Evolutionary conservation across 768 basidiomycete species (phyloP).

Genomic region (Auriscalpium vulgare): DNA sequence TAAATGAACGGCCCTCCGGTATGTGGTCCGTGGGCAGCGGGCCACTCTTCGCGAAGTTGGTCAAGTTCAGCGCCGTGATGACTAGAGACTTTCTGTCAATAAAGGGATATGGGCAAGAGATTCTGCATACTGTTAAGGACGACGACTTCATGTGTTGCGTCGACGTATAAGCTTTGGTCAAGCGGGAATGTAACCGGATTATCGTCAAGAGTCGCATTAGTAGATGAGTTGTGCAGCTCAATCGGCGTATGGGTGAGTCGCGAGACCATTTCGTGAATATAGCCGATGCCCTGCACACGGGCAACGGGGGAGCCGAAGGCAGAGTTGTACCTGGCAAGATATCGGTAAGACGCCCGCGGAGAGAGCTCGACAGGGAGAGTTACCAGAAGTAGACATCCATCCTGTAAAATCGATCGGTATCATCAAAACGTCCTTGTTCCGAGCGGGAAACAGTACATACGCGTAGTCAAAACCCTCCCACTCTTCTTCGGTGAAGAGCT

Average conservation of each 20-base stretch:
- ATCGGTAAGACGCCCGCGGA: not conserved
- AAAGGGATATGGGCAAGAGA: not conserved
- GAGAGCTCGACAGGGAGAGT: not conserved
- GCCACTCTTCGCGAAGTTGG: slow-evolving; percentile 61
- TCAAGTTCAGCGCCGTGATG: slow-evolving; percentile 79
- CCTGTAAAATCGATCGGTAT: slow-evolving; percentile 24
- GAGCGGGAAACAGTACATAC: slow-evolving; percentile 25
- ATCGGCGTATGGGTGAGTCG: slow-evolving; percentile 76
- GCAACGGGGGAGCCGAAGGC: slow-evolving; percentile 80
- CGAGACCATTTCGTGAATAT: slow-evolving; percentile 75
- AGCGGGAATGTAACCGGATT: slow-evolving; percentile 64
- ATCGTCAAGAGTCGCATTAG: slow-evolving; percentile 75
- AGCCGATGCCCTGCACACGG: slow-evolving; percentile 71
- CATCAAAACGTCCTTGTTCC: slow-evolving; percentile 42
- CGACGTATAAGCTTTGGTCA: slow-evolving; percentile 68
- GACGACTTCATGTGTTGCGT: slow-evolving; percentile 90
- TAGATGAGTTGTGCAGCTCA: slow-evolving; percentile 65
- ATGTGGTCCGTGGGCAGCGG: slow-evolving; percentile 74
- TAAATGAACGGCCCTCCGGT: slow-evolving; percentile 56
- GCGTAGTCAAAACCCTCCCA: slow-evolving; percentile 92
- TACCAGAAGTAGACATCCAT: slow-evolving; percentile 62
- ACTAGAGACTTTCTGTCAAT: slow-evolving; percentile 32
- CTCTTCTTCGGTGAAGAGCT: slow-evolving; percentile 83
- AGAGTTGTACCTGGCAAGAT: slow-evolving; percentile 44
- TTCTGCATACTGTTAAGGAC: slow-evolving; percentile 61